Base-by-base conservation (phyloP, 2,329 filamentous ascomycete genomes). In the Mycosphaerella sp. region DNA sequence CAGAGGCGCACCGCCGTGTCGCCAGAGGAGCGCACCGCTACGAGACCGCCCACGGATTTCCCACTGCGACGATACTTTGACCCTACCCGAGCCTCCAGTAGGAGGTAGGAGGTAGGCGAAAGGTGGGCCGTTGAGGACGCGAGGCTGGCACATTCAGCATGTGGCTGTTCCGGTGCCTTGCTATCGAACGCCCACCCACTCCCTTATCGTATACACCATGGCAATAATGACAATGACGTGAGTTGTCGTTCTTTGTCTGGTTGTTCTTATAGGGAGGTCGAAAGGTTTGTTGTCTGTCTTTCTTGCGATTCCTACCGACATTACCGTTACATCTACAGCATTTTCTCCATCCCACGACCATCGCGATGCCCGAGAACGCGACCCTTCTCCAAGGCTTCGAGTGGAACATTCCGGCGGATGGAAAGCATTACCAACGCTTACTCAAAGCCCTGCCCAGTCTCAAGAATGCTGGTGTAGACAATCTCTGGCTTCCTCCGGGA, bases 311-410 rank as follows among this genome's bases (percentile, higher is more conserved):
- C 17, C 12, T 44, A 11, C 26, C 26, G 5, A 29, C 5, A 7
- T 29, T 29, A 29, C 26, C 26, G 21, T 21, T 4, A 21, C 1
- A 29, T 4, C 26, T 29, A n/a, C 17, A 29, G 42, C 23, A 44
- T 26, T 4, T 44, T n/a, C 7, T 4, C 21, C 26, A 6, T n/a
- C 32, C 6, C 32, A n/a, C 12, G 31, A 26, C 41, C 31, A 11
- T 45, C 29, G 51, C 32, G 9, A 61, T 61, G 59, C 58, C 63
- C 2, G 62, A 64, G n/a, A 67, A 67, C 53, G 59, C 60, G 39
- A 79, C 80, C 49, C 80, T 87, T 70, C 77, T 87, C 54, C 83
- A 87, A 67, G 83, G 75, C 9, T 87, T 86, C 64, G 85, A 87
- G 69, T 87, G 84, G 84, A 83, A 87, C 62, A 74, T 81, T 5